Base-by-base conservation (phyloP, 2,329 filamentous ascomycete species). In the Pezicula neosporulosa region DNA sequence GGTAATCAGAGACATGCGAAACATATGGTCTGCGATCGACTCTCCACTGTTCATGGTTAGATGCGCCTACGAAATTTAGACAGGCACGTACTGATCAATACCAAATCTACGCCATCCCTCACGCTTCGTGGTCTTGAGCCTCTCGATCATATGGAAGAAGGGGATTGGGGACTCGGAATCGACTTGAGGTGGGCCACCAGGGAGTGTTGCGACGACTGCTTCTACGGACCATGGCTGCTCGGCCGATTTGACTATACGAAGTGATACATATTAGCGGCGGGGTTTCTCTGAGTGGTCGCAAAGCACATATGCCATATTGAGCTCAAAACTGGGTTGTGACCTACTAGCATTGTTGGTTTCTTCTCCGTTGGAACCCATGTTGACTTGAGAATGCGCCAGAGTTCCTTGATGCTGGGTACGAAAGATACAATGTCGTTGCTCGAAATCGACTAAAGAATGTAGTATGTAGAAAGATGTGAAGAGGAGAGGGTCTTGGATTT, bases 1-100 rank as follows among this genome's bases (percentile, higher is more conserved):
- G 57, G 90, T 91, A 70, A 99, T 90, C 60, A 99, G 82, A 46
- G 92, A 90, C 94, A 99, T 99, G 72, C 94, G 91, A 73, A 97
- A 99, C 94, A 99, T 99, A 78, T 99, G 94, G 74, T 99, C 94
- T 49, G 90, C 82, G 66, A 99, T 97, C 2, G 90, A 96, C 71
- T 99, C 94, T 68, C 90, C 88, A 52, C 80, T 85, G 56, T 6
- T 18, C 8, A 24, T 24, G 55, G 46, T 48, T 37, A 18, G 28
- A 18, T 41, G 10, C 42, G 18, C 27, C 39, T 3, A n/a, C 12
- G 33, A 24, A 16, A 39, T 4, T 10, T 33, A 5, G 36, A 16
- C 19, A 7, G 41, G 39, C 1, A 45, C 66, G 41, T 66, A 83
- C 81, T 76, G 71, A 2, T 72, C 60, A 60, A 99, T 90, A 37